Evolutionary conservation across 202 grass and related monocot genomes (phyloP).

Genomic region (Zoysia matrella): DNA sequence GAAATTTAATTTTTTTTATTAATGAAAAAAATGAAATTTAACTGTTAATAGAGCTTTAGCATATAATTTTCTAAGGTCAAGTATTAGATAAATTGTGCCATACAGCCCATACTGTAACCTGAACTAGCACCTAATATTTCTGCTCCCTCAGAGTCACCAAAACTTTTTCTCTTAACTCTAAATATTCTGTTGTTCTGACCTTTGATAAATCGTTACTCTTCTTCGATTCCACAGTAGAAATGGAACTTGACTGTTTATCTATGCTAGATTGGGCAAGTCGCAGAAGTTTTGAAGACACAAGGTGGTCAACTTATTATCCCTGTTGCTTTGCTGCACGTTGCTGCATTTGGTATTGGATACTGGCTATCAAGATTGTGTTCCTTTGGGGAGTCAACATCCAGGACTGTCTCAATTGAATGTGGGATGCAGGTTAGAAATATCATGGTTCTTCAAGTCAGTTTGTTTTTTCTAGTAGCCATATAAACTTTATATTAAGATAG

Average conservation of each 20-base stretch:
- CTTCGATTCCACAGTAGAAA: background rate
- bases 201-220: conserved; percentile 18
- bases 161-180: conserved; percentile 15
- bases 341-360: conserved; percentile 93
- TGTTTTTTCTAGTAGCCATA: conserved; percentile 31
- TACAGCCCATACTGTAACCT: conserved; percentile 5
- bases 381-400: conserved; percentile 94
- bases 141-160: conserved; percentile 2
- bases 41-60: conserved; percentile 10
- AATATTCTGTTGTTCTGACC: conserved; percentile 11
- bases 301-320: conserved; percentile 85
- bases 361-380: conserved; percentile 62
- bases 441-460: conserved; percentile 3
- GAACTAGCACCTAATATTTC: conserved; percentile 14
- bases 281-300: conserved; percentile 84
- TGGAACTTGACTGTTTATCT: conserved; percentile 15
- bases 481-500: background rate
- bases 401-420: conserved; percentile 97
- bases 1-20: conserved; percentile 15
- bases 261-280: conserved; percentile 89
- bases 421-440: conserved; percentile 85
- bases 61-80: background rate
- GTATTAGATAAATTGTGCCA: background rate
- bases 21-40: background rate
- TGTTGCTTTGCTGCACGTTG: conserved; percentile 77